phyloP scores from a whole-genome alignment of 495 filamentous ascomycete genomes.

The Xylaria grammica region DNA sequence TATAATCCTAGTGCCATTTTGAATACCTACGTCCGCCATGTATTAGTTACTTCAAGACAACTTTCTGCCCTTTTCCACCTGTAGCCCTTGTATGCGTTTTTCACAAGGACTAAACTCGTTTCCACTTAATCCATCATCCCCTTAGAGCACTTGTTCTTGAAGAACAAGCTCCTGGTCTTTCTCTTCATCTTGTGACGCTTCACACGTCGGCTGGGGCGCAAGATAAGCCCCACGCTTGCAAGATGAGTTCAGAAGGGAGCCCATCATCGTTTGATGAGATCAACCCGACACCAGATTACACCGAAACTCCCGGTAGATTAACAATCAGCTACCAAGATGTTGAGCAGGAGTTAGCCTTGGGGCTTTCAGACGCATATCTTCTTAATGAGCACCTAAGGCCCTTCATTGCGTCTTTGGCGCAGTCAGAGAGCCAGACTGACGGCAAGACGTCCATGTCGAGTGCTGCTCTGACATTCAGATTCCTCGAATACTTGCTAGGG shows the following conservation, averaged over 20 bases:
- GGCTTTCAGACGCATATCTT: conserved; percentile 9
- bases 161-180: background rate
- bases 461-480: conserved; percentile 9
- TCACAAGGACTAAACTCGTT: background rate
- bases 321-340: conserved; percentile 13
- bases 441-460: background rate
- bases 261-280: conserved; percentile 18
- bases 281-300: conserved; percentile 15
- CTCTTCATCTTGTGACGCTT: background rate
- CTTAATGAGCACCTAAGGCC: conserved; percentile 6
- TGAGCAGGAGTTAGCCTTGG: conserved; percentile 13
- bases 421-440: background rate
- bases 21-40: background rate
- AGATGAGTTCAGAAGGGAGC: conserved; percentile 11
- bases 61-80: background rate
- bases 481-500: conserved; percentile 10
- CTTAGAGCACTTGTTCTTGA: background rate
- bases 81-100: background rate
- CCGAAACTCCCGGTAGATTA: conserved; percentile 15
- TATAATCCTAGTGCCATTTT: conserved; percentile 10
- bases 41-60: conserved; percentile 1
- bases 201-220: background rate
- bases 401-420: conserved; percentile 1
- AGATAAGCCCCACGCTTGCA: background rate
- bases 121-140: background rate